Conservation (phyloP, 345 rosid species). For the Triadica sebifera region DNA sequence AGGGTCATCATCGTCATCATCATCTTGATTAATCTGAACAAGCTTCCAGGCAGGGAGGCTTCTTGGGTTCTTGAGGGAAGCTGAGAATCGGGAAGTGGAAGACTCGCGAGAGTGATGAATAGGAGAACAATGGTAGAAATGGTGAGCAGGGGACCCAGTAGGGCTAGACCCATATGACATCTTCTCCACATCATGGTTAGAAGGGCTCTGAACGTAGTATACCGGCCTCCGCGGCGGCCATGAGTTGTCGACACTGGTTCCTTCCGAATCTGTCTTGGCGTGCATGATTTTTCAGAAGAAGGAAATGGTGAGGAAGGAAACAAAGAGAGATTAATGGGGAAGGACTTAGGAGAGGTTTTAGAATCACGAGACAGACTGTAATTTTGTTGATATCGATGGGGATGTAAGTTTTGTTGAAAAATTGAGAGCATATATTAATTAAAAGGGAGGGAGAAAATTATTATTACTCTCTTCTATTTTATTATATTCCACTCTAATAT, state of each 20-base stretch:
- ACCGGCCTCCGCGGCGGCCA: constrained; percentile 63
- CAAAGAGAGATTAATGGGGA: not conserved
- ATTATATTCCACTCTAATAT: too few relatives aligned
- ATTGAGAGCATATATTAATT: not conserved
- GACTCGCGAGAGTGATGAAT: constrained; percentile 97
- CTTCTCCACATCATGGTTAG: constrained; percentile 90
- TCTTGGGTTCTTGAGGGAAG: constrained; percentile 56
- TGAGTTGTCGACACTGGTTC: constrained; percentile 67
- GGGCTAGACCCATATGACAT: constrained; percentile 95
- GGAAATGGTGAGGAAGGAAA: too few relatives aligned
- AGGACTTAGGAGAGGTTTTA: constrained; percentile 1
- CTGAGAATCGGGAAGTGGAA: constrained; percentile 84
- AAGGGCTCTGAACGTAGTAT: constrained; percentile 95
- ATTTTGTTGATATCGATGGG: too few relatives aligned
- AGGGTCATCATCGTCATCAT: constrained; percentile 33
- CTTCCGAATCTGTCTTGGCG: constrained; percentile 90
- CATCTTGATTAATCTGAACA: constrained; percentile 35
- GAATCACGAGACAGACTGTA: constrained; percentile 13
- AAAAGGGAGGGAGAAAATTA: too few relatives aligned
- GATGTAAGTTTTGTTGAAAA: not conserved
- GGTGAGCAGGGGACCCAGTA: constrained; percentile 66
- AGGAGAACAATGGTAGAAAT: constrained; percentile 84
- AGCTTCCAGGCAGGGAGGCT: constrained; percentile 58
- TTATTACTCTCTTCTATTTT: too few relatives aligned
- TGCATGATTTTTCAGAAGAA: constrained; percentile 54